Base-by-base conservation (phyloP, 2,329 filamentous ascomycete genomes). In the Neophaeococcomyces mojaviensis region DNA sequence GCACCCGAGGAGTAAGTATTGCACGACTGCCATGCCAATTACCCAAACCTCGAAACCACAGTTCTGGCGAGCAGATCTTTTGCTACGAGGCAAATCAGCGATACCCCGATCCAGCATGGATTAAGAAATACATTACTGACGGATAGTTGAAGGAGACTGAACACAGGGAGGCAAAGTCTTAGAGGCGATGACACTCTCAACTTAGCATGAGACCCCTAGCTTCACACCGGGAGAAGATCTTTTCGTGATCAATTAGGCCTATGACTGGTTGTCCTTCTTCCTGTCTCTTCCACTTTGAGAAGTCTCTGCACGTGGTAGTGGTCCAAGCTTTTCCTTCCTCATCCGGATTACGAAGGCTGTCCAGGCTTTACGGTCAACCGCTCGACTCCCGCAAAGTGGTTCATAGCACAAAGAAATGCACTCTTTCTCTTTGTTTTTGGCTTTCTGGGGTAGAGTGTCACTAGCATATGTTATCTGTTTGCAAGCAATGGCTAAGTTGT, bases 1-100 rank as follows among this genome's bases (percentile, higher is more conserved):
- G 57, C 58, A 30, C 49, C 59, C 26, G 53, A 56, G 24, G 41
- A 36, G 32, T 44, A 44, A 44, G 41, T 36, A 18, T n/a, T 28
- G 18, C 8, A 19, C 8, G 9, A 6, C 7, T 26, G 18, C 12
- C 6, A 39, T n/a, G 37, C n/a, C 37, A n/a, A 24, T 31, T 26
- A 41, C n/a, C 16, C 22, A 12, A 24, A 22, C 4, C 19, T 10
- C 28, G 15, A 31, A 33, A 22, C 39, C 26, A 31, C 39, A 41
- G 10, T n/a, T 24, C 12, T 18, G 6, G 19, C 37, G 15, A 28
- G 19, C 22, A 20, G 19, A 38, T 20, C 24, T 28, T 28, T 10
- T 28, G 24, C 10, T 20, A 39, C 19, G 39, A 16, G 16, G 19
- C 12, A 12, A 32, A 31, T 26, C 18, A 16, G 16, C 20, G 15